A percentile compares a stretch with the other conserved stretches of the same genome.
Evolutionary conservation across 371 early-diverging fungal species (phyloP).

Genomic region (Actinomortierella ambigua): DNA sequence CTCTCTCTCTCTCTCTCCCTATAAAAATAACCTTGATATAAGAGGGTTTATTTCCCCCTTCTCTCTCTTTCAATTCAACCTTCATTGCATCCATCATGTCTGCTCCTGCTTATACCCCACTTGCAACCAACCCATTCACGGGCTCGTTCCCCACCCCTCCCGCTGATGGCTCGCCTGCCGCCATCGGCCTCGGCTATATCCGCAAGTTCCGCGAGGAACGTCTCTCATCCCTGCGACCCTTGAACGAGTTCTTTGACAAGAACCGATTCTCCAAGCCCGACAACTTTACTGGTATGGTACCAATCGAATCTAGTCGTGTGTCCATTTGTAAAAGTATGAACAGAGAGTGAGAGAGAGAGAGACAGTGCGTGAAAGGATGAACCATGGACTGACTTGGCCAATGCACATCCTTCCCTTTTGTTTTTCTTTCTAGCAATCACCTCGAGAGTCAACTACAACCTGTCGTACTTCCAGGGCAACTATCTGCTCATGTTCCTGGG

Average conservation of each 20-base stretch:
- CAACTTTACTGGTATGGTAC: slow-evolving; percentile 56
- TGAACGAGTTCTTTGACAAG: slow-evolving; percentile 68
- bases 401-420: background rate
- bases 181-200: slow-evolving; percentile 30
- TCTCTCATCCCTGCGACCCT: slow-evolving; percentile 51
- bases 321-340: background rate
- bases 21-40: background rate
- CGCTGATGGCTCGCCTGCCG: slow-evolving; percentile 17
- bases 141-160: slow-evolving; percentile 33
- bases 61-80: slow-evolving; percentile 2
- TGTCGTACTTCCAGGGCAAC: slow-evolving; percentile 69
- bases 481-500: slow-evolving; percentile 63
- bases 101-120: slow-evolving; percentile 41
- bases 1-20: background rate
- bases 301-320: no score
- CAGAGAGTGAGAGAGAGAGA: background rate
- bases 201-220: slow-evolving; percentile 43
- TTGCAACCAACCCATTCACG: slow-evolving; percentile 37
- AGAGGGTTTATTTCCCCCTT: background rate
- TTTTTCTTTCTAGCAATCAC: slow-evolving; percentile 29
- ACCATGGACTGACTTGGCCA: no score
- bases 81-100: slow-evolving; percentile 13
- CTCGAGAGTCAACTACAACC: slow-evolving; percentile 61
- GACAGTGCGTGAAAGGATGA: background rate
- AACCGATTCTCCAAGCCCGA: slow-evolving; percentile 61